A percentile compares a stretch with the other conserved stretches of the same genome.
phyloP scores from a whole-genome alignment of 2,329 filamentous ascomycete genomes.

The Clonostachys solani region DNA sequence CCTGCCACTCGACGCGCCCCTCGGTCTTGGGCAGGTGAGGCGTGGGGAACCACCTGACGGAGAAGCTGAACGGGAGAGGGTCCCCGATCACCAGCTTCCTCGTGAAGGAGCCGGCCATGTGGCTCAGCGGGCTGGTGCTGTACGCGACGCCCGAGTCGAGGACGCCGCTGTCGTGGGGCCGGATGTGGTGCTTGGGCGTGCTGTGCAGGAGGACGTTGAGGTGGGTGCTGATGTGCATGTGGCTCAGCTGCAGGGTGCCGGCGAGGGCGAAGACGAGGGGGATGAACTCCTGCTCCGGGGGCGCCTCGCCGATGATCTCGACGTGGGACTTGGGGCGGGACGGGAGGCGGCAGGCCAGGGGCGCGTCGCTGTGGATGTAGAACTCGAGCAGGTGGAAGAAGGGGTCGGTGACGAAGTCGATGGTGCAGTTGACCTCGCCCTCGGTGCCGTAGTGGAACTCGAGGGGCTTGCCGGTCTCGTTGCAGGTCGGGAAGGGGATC shows the following conservation, averaged over 20 bases:
- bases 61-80: slow-evolving; percentile 72
- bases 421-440: slow-evolving; percentile 78
- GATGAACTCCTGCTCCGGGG: slow-evolving; percentile 59
- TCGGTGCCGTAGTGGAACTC: slow-evolving; percentile 84
- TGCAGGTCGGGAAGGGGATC: slow-evolving; percentile 85
- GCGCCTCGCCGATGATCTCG: slow-evolving; percentile 48
- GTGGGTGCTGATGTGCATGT: slow-evolving; percentile 85
- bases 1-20: slow-evolving; percentile 60
- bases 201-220: slow-evolving; percentile 85
- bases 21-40: slow-evolving; percentile 66
- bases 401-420: slow-evolving; percentile 70
- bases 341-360: slow-evolving; percentile 85
- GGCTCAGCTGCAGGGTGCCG: slow-evolving; percentile 82
- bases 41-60: slow-evolving; percentile 81
- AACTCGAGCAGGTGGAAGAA: slow-evolving; percentile 92
- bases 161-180: slow-evolving; percentile 67
- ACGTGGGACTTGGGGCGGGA: slow-evolving; percentile 61
- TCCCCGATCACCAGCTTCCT: slow-evolving; percentile 83
- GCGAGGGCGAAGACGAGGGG: slow-evolving; percentile 86
- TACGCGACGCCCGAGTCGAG: slow-evolving; percentile 88
- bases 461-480: slow-evolving; percentile 79
- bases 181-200: slow-evolving; percentile 56
- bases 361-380: slow-evolving; percentile 96
- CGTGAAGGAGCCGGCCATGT: slow-evolving; percentile 45
- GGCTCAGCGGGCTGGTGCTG: slow-evolving; percentile 67